Evolutionary conservation across 805 yeast species (phyloP), one percentile per base, ranked within the genome.

Genomic region (Helenozyma baotianmanensis): DNA sequence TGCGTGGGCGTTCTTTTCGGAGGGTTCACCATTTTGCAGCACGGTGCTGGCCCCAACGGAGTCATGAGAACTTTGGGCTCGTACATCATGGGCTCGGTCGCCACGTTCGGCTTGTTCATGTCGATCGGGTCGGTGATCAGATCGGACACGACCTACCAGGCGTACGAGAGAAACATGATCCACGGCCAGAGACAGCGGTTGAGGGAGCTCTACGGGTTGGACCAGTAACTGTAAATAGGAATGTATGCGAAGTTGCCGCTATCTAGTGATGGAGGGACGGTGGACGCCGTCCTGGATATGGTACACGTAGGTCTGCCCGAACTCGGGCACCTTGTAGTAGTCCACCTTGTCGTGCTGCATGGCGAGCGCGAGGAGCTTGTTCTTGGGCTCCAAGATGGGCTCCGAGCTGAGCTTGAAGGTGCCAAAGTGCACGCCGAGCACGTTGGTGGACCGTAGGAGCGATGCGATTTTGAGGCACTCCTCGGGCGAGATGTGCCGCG

Each of bases 31-130:
- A 82, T 94, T 47, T 60, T 87, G 45, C 89, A 88, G 36, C 80
- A 83, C 47, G 99, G 99, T 13, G 92, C 98, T n/a, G 96, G 96
- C 10, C 98, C 99, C 30, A 84, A 86, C 54, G 99, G 99, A 36
- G 86, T 86, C 36, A 84, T 92, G 80, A 81, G 96, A 66, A 90
- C 97, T 2, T 68, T 92, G 54, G 97, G 98, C 36, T 96, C 90
- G 64, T 92, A 89, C 63, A 89, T 92, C 62, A 81, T 83, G 51
- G 97, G 97, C 35, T 86, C 96, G 4, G 96, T 96, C 2, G 96
- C 94, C 30, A 90, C 97, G 9, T 90, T 92, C 62, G 97, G 97
- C 25, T 73, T 90, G 49, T 87, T 90, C 62, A 89, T 90, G 97
- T 83, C 95, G 27, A 83, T 90, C 46, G 97, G 98, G 23, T 85